Percentiles rank a stretch among this genome's conserved stretches.
These are phyloP conservation scores for Castanea sativa DNA, from an alignment of 306 rosid species.

Conservation along the genomic window DNA sequence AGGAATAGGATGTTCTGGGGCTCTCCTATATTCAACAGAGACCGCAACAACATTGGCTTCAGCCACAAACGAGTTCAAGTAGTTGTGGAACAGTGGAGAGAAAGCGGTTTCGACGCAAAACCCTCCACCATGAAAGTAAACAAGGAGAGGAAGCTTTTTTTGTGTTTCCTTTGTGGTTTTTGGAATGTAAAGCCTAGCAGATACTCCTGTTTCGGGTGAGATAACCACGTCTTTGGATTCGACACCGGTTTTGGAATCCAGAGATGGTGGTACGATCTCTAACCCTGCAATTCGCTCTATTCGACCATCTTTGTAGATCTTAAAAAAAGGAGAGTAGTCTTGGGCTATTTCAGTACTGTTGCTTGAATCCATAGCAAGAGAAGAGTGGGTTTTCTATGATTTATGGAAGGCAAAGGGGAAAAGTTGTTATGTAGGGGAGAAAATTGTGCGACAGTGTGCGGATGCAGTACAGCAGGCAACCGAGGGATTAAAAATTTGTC, in stretches of 20 bases:
- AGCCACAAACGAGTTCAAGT: slow-evolving; percentile 37
- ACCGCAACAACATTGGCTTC: slow-evolving; percentile 43
- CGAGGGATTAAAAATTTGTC: not conserved
- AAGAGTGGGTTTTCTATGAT: not conserved
- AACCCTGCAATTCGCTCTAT: slow-evolving; percentile 39
- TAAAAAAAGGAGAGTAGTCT: slow-evolving; percentile 50
- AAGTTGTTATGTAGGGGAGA: not conserved
- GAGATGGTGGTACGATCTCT: slow-evolving; percentile 37
- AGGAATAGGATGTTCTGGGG: slow-evolving; percentile 73
- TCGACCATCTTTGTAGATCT: slow-evolving; percentile 62
- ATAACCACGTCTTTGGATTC: slow-evolving; percentile 63
- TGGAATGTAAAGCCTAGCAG: slow-evolving; percentile 60
- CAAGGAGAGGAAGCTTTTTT: slow-evolving; percentile 56
- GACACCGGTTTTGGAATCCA: slow-evolving; percentile 50
- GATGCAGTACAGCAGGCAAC: too few species aligned
- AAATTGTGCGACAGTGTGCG: not conserved
- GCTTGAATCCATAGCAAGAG: slow-evolving; percentile 29
- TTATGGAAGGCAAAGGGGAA: not conserved
- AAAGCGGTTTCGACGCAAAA: slow-evolving; percentile 57
- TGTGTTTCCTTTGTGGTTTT: slow-evolving; percentile 13
- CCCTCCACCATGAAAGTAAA: slow-evolving; percentile 74
- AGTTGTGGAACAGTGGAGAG: slow-evolving; percentile 47
- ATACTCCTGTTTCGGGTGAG: slow-evolving; percentile 44
- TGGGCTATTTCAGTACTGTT: slow-evolving; percentile 11
- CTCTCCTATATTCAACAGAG: slow-evolving; percentile 63